These are phyloP conservation scores for Mitragyna speciosa DNA, from an alignment of 257 asterid species.

Conservation along the genomic window DNA sequence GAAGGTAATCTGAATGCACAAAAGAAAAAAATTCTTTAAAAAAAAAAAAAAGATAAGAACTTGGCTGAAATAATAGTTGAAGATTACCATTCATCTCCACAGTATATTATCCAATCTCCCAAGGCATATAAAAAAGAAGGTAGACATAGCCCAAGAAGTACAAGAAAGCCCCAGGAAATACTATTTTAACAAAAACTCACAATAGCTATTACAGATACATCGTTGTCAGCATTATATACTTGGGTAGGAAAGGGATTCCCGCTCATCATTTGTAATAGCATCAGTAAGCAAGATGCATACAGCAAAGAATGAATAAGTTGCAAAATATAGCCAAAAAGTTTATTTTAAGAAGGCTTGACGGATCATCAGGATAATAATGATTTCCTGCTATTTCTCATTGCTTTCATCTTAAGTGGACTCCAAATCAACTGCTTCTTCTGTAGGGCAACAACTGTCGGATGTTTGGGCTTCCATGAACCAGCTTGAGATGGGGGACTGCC, in stretches of 20 bases:
- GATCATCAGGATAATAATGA: slow-evolving; percentile 26
- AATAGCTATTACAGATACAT: neutral
- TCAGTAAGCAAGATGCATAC: slow-evolving; percentile 17
- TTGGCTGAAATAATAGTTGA: neutral
- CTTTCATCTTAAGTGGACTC: slow-evolving; percentile 45
- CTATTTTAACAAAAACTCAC: neutral
- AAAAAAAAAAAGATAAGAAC: neutral
- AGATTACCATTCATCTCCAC: neutral
- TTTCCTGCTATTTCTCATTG: slow-evolving; percentile 31
- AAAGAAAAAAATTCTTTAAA: neutral
- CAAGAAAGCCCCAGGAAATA: neutral
- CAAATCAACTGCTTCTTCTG: slow-evolving; percentile 42
- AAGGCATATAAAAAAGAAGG: neutral
- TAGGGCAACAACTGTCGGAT: slow-evolving; percentile 45
- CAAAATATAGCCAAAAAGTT: neutral
- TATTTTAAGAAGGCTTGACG: neutral
- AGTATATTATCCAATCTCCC: neutral
- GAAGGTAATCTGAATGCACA: neutral
- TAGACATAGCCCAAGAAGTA: neutral
- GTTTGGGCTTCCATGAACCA: slow-evolving; percentile 50
- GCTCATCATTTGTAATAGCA: neutral
- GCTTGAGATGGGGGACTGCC: slow-evolving; percentile 50
- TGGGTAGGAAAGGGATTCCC: neutral
- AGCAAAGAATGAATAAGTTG: neutral
- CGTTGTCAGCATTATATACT: neutral